Base-by-base conservation (phyloP, 2,329 filamentous ascomycete species). In the Ophiostoma australiae region DNA sequence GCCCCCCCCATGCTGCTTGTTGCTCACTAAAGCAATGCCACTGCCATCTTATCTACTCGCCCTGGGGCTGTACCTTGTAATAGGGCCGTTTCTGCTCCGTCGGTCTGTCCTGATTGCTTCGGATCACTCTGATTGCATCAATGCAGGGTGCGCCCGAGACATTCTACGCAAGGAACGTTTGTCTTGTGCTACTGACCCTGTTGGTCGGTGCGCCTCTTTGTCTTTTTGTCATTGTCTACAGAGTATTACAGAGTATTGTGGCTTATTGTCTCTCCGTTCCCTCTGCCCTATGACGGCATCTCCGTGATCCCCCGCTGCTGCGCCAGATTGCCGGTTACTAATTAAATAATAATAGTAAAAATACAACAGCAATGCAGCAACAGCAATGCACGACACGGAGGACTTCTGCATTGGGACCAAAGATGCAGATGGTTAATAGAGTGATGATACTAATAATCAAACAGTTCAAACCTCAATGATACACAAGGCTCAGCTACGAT, bases 161-260 rank as follows among this genome's bases (percentile, higher is more conserved):
- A 66, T 20, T 13, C 48, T 66, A 72, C 70, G 71, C 69, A 67
- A 70, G 55, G 68, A 3, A 41, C 39, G 66, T 39, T 69, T 69
- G 70, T 48, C 15, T 37, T 68, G 69, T 70, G 66, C 68, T 13
- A 65, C 66, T 11, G 65, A 20, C 41, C 52, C 52, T 58, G n/a
- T n/a, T 58, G 52, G 52, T 58, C n/a, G 52, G 52, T 58, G 52
- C 52, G n/a, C n/a, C 11, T 3, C 11, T 3, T 10, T 58, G 52
- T 55, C n/a, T n/a, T 23, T 8, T 48, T 31, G 27, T 31, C 27
- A 3, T n/a, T n/a, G n/a, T n/a, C n/a, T n/a, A n/a, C n/a, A n/a
- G n/a, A n/a, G n/a, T n/a, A 31, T 31, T 31, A 31, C 27, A 31
- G 27, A 31, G 27, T 31, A 31, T 31, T 31, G 27, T 23, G 48